Conservation (phyloP, 139 green algal genomes). For the Gonium pectorale region DNA sequence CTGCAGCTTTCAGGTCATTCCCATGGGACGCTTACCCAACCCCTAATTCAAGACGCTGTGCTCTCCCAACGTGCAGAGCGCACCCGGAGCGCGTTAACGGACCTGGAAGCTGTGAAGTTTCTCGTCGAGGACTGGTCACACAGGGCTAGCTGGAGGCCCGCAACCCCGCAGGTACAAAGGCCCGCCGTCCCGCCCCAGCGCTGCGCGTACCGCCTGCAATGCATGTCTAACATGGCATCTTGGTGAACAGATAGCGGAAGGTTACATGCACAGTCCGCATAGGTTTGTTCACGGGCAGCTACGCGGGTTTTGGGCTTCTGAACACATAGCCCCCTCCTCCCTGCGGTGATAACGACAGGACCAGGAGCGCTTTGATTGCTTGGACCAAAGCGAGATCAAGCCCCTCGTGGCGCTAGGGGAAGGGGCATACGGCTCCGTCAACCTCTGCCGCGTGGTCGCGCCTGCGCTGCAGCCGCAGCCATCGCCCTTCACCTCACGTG, state of each 20-base stretch:
- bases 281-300: background rate
- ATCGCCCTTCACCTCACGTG: background rate
- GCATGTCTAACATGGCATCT: no score
- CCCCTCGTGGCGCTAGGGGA: constrained; percentile 32
- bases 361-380: constrained; percentile 34
- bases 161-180: constrained; percentile 33
- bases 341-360: background rate
- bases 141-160: constrained; percentile 28
- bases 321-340: no score
- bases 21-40: no score
- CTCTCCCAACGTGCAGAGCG: constrained; percentile 27
- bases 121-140: constrained; percentile 38
- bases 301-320: no score
- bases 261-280: no score
- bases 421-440: constrained; percentile 33
- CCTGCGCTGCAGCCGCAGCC: background rate
- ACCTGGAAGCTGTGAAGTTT: constrained; percentile 44
- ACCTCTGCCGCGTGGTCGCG: constrained; percentile 21
- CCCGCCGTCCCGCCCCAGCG: no score
- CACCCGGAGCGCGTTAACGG: constrained; percentile 16
- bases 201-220: background rate
- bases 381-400: constrained; percentile 29
- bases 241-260: no score
- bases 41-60: no score
- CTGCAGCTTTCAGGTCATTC: no score